These are phyloP conservation scores for Trichoderma endophyticum DNA, from an alignment of 2,329 filamentous ascomycete species.

Conservation along the genomic window DNA sequence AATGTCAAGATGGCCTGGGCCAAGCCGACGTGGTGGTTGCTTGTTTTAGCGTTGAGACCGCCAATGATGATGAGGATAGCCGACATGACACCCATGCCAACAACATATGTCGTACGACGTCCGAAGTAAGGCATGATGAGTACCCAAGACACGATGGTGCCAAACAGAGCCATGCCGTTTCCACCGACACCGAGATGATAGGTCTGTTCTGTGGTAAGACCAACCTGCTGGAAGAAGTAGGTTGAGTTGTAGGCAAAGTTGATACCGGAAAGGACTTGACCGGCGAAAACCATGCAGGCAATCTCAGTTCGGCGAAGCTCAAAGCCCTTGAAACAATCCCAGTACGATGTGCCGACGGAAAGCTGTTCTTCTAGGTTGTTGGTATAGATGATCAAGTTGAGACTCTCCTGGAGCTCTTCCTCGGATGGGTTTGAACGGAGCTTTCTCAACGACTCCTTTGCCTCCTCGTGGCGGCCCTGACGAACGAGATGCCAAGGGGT, in stretches of 20 bases:
- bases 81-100: constrained; percentile 42
- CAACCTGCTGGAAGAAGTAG: constrained; percentile 39
- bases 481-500: constrained; percentile 44
- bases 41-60: constrained; percentile 36
- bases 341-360: constrained; percentile 38
- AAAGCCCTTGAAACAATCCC: constrained; percentile 42
- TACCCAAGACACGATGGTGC: constrained; percentile 44
- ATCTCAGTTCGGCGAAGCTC: constrained; percentile 53
- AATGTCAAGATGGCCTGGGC: constrained; percentile 35
- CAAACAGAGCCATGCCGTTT: constrained; percentile 41
- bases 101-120: constrained; percentile 43
- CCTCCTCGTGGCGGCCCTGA: constrained; percentile 32
- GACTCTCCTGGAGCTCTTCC: constrained; percentile 17
- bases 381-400: constrained; percentile 43
- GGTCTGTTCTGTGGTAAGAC: constrained; percentile 29
- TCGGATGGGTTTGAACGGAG: constrained; percentile 26
- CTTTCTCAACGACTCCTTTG: constrained; percentile 32
- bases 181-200: constrained; percentile 39
- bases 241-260: constrained; percentile 38
- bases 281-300: constrained; percentile 29
- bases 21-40: constrained; percentile 30
- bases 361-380: constrained; percentile 39
- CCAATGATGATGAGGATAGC: constrained; percentile 41
- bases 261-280: constrained; percentile 15
- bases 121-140: constrained; percentile 41